A percentile compares a stretch with the other conserved stretches of the same genome.
phyloP scores from a whole-genome alignment of 257 asterid species.

The Plantago ovata region DNA sequence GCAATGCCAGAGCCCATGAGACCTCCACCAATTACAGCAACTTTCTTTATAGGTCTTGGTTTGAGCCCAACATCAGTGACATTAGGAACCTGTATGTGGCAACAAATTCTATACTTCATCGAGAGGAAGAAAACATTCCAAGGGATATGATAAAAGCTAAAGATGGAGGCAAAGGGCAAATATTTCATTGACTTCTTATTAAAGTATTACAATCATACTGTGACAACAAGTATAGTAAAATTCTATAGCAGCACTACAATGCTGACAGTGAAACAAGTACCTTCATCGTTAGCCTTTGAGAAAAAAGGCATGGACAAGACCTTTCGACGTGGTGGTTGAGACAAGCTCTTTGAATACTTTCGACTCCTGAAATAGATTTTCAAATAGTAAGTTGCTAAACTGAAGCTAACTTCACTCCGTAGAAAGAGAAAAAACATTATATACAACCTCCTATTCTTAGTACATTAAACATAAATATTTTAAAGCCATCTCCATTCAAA shows the following conservation, averaged over 20 bases:
- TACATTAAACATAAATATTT: too few relatives aligned
- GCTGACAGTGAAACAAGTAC: slow-evolving; percentile 33
- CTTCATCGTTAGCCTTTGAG: slow-evolving; percentile 86
- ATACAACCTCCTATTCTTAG: too few relatives aligned
- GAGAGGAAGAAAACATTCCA: not conserved
- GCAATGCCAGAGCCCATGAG: slow-evolving; percentile 99
- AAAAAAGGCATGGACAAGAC: slow-evolving; percentile 84
- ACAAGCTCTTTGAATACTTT: slow-evolving; percentile 58
- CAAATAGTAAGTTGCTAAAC: slow-evolving; percentile 15
- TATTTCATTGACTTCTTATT: not conserved
- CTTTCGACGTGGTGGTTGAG: slow-evolving; percentile 64
- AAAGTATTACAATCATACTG: not conserved
- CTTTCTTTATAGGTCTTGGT: slow-evolving; percentile 75
- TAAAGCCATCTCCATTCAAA: slow-evolving; percentile 6
- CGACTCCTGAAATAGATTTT: slow-evolving; percentile 55
- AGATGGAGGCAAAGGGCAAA: not conserved
- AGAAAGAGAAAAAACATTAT: not conserved
- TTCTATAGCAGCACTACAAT: too few relatives aligned
- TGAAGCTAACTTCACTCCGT: slow-evolving; percentile 4
- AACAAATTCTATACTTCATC: slow-evolving; percentile 10
- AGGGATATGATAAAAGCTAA: slow-evolving; percentile 3
- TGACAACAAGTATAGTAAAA: not conserved
- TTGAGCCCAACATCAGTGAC: slow-evolving; percentile 88
- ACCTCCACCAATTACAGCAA: slow-evolving; percentile 97
- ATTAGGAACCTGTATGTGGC: slow-evolving; percentile 63